These are phyloP conservation scores for Nakazawaea peltata DNA, from an alignment of 805 yeast genomes.

Conservation along the genomic window DNA sequence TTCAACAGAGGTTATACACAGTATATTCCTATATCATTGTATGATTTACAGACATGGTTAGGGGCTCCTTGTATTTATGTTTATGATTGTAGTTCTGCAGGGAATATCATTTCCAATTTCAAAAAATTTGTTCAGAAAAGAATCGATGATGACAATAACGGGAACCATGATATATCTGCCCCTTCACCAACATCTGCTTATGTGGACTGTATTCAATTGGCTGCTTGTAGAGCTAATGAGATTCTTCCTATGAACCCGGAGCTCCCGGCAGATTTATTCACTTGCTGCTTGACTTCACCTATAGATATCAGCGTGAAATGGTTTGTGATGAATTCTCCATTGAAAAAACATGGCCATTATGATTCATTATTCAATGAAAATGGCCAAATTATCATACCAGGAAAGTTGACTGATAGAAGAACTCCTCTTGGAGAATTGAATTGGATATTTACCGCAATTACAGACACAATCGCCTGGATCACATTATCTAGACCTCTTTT, in stretches of 20 bases:
- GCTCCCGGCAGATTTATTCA: constrained; percentile 90
- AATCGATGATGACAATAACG: constrained; percentile 75
- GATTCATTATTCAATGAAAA: constrained; percentile 37
- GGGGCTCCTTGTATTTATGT: constrained; percentile 97
- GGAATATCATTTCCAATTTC: constrained; percentile 84
- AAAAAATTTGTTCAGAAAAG: constrained; percentile 85
- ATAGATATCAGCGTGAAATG: constrained; percentile 89
- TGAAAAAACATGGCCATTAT: constrained; percentile 41
- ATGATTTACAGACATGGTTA: constrained; percentile 92
- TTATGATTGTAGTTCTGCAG: constrained; percentile 92
- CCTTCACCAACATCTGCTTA: constrained; percentile 63
- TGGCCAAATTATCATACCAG: constrained; percentile 72
- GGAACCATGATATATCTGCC: constrained; percentile 41
- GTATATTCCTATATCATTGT: constrained; percentile 92
- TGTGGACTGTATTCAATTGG: constrained; percentile 84
- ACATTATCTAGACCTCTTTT: constrained; percentile 80
- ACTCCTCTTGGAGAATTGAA: constrained; percentile 94
- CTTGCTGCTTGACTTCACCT: constrained; percentile 93
- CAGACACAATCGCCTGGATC: constrained; percentile 98
- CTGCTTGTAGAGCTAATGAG: constrained; percentile 86
- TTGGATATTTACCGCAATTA: constrained; percentile 97
- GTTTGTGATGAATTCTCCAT: constrained; percentile 80
- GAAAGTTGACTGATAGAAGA: constrained; percentile 83
- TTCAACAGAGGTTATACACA: constrained; percentile 96
- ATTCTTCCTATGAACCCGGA: constrained; percentile 88